A percentile compares a stretch with the other conserved stretches of the same genome.
Evolutionary conservation across 2,329 filamentous ascomycete species (phyloP).

Genomic region (Pestalotiopsis sp.): DNA sequence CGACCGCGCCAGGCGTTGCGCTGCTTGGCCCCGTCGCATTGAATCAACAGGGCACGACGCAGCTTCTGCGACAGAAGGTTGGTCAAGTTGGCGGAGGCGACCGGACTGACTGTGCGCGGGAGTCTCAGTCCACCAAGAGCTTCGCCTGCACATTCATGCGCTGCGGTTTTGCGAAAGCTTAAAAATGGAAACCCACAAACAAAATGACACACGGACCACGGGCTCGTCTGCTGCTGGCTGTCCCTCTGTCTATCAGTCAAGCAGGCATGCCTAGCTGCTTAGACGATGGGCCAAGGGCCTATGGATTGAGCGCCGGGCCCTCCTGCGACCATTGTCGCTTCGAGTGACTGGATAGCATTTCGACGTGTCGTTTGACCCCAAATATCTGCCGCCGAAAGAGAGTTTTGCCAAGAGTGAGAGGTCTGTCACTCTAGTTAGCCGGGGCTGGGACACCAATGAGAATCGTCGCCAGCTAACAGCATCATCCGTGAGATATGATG

Average conservation of each 20-base stretch:
- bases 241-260: too few relatives aligned
- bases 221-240: conserved; percentile 9
- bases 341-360: not conserved
- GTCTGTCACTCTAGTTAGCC: conserved; percentile 5
- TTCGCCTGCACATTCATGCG: conserved; percentile 23
- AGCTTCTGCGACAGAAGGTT: conserved; percentile 28
- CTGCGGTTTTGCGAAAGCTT: conserved; percentile 14
- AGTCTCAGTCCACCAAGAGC: conserved; percentile 23
- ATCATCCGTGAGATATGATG: conserved; percentile 2
- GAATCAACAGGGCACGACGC: conserved; percentile 28
- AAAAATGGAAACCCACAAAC: conserved; percentile 14
- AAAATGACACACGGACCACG: conserved; percentile 15
- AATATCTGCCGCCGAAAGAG: conserved; percentile 15
- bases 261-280: too few relatives aligned
- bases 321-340: not conserved
- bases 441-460: conserved; percentile 4
- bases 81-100: conserved; percentile 22
- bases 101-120: conserved; percentile 18
- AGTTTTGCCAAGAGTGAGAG: conserved; percentile 21
- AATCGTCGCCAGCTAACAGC: conserved; percentile 2
- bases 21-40: conserved; percentile 23
- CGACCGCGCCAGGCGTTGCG: conserved; percentile 16
- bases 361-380: conserved; percentile 10
- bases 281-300: too few relatives aligned
- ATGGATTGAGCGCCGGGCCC: not conserved